Evolutionary conservation across 2,329 filamentous ascomycete species (phyloP).

Genomic region (Ophiostoma perfectum): DNA sequence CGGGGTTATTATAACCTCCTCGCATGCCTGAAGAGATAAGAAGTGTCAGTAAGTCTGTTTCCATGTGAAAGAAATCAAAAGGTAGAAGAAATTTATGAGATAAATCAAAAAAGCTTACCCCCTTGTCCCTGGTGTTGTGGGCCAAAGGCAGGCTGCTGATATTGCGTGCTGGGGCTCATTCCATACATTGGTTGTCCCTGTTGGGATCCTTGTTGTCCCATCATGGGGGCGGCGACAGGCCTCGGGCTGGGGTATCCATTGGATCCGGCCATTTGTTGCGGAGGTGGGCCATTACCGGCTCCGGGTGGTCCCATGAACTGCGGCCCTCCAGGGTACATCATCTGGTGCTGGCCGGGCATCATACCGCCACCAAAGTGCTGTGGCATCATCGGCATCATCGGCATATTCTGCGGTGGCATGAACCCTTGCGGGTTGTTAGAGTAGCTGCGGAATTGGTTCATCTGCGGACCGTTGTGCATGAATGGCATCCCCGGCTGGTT

Average conservation of each 20-base stretch:
- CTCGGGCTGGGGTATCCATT: constrained; percentile 87
- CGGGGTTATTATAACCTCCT: constrained; percentile 51
- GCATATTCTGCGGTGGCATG: constrained; percentile 61
- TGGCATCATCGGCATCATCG: constrained; percentile 81
- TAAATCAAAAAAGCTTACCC: constrained; percentile 47
- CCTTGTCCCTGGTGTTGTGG: constrained; percentile 57
- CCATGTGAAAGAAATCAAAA: not conserved
- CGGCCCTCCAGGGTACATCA: constrained; percentile 72
- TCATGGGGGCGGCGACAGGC: constrained; percentile 68
- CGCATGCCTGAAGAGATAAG: constrained; percentile 44
- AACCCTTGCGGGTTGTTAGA: constrained; percentile 71
- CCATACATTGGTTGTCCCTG: constrained; percentile 75
- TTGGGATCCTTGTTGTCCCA: constrained; percentile 91
- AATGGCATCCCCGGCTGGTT: constrained; percentile 64
- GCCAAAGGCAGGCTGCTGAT: constrained; percentile 67
- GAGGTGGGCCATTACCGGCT: constrained; percentile 34
- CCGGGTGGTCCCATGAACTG: constrained; percentile 60
- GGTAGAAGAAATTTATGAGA: not conserved
- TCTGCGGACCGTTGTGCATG: constrained; percentile 65
- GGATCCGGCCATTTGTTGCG: constrained; percentile 56
- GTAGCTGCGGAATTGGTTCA: constrained; percentile 64
- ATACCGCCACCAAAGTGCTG: constrained; percentile 71
- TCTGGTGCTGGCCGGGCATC: constrained; percentile 59
- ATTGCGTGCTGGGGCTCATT: constrained; percentile 70
- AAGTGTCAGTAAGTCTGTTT: not conserved